Evolutionary conservation across 2,329 filamentous ascomycete species (phyloP), one percentile per base, ranked within the genome.

Genomic region (Xylariaceae sp.): DNA sequence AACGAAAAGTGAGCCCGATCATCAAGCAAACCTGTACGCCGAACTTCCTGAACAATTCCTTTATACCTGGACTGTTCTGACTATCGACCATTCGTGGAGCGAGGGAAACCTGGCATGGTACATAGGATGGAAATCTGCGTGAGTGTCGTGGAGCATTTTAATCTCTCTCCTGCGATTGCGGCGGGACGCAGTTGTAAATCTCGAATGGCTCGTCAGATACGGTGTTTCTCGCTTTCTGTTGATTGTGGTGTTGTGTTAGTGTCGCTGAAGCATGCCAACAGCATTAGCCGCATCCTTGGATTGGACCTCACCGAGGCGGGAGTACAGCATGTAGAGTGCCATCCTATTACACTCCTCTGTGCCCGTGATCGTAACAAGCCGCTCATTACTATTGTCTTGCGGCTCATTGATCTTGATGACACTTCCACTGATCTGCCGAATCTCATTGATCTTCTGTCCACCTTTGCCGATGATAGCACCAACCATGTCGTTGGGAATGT

Each of bases 401-500:
- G 93, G 93, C 65, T 98, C 93, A 64, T 98, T 97, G 75, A 98
- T 98, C 75, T 98, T 98, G 67, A 98, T 97, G 35, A 98, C 90
- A 69, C 91, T 97, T 54, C 91, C 93, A 64, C 87, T 94, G 56
- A 98, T 82, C 65, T 96, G 89, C 54, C 93, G 83, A 52, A 98
- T 98, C 69, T 98, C 93, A 63, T 98, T 98, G 76, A 98, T 98
- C 79, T 98, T 98, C 42, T 89, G 87, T 51, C 93, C 93, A 48
- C 93, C 93, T 71, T 98, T 98, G 60, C 93, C 93, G 56, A 98
- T 98, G 58, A 98, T 98, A 42, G 93, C 93, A 49, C 93, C 93
- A 40, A 98, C 93, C 93, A 98, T 97, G 61, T 98, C 93, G 63
- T 98, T 98, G 44, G 93, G 93, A 56, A 98, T 98, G 70, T 87